A percentile compares a stretch with the other conserved stretches of the same genome.
Conservation (phyloP, 2,329 filamentous ascomycete species). For the Calonectria hongkongensis region DNA sequence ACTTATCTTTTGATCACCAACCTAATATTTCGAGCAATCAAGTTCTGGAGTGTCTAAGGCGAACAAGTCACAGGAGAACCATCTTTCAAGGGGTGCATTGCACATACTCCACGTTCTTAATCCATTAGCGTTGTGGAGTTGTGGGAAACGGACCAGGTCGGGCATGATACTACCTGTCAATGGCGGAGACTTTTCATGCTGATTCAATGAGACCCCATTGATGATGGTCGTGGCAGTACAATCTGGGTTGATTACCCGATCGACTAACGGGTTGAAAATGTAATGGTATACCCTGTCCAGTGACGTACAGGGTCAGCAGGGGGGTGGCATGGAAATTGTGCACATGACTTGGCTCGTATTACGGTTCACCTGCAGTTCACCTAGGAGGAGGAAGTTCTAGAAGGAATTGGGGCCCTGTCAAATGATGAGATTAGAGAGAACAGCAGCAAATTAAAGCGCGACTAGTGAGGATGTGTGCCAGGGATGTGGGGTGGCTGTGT, state of each 20-base stretch:
- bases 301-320: conserved; percentile 15
- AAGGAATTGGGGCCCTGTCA: conserved; percentile 17
- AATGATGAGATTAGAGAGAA: neutral
- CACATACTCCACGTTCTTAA: no score
- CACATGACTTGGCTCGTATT: conserved; percentile 18
- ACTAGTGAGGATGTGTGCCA: neutral
- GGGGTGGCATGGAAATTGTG: neutral
- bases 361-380: neutral
- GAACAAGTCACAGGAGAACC: no score
- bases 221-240: conserved; percentile 1
- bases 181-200: neutral
- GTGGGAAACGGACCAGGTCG: neutral
- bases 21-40: no score
- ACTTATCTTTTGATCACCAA: no score
- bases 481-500: conserved; percentile 17
- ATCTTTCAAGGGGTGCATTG: no score
- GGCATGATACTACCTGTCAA: neutral
- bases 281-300: conserved; percentile 1
- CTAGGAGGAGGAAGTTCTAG: conserved; percentile 1
- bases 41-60: no score
- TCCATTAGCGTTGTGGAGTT: neutral
- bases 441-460: neutral
- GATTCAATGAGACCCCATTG: neutral
- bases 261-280: conserved; percentile 12
- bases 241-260: neutral